Conservation (phyloP, 176 grass and related monocot genomes). For the Carex pumila region DNA sequence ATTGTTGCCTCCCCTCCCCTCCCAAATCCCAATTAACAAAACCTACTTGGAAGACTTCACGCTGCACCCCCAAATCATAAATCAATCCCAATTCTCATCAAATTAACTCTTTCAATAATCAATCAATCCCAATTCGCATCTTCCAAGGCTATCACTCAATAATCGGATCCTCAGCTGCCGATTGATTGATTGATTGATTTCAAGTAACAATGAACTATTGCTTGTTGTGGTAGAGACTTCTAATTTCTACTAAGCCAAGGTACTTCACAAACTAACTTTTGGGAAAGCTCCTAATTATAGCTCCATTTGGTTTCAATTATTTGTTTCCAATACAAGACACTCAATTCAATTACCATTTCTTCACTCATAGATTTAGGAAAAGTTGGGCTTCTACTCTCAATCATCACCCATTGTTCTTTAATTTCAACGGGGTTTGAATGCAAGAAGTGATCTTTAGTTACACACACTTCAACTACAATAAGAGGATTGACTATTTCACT, state of each 20-base stretch:
- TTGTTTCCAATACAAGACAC: background rate
- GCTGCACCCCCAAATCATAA: background rate
- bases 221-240: background rate
- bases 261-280: background rate
- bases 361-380: background rate
- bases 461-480: background rate
- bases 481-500: background rate
- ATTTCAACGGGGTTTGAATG: background rate
- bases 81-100: background rate
- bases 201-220: background rate
- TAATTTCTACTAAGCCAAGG: background rate
- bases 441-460: background rate
- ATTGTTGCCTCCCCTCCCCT: no score
- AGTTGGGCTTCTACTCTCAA: no score
- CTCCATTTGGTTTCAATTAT: background rate
- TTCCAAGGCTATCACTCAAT: background rate
- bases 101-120: background rate
- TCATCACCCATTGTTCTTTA: no score
- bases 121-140: background rate
- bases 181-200: background rate
- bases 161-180: background rate
- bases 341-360: background rate
- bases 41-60: background rate
- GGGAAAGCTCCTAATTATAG: background rate
- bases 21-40: background rate